phyloP scores from a whole-genome alignment of 2,329 filamentous ascomycete species.

The Lizonia empirigonia region DNA sequence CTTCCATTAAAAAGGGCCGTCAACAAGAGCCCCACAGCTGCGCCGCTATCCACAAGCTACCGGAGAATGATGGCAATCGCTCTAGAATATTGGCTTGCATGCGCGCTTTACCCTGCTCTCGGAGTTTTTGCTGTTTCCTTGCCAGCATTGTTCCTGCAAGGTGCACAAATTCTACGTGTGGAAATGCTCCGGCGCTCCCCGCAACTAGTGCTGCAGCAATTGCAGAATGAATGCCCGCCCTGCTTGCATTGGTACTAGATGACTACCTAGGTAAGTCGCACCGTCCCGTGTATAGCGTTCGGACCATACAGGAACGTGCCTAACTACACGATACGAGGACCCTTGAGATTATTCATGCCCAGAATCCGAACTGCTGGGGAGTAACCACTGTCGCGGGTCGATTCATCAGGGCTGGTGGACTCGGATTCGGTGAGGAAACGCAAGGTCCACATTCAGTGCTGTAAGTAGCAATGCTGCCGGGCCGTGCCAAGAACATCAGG shows the following conservation, averaged over 20 bases:
- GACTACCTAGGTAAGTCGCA: neutral
- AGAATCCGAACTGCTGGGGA: neutral
- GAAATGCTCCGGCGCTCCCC: neutral
- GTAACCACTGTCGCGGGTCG: neutral
- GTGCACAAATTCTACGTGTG: neutral
- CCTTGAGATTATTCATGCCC: neutral
- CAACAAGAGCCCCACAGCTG: neutral
- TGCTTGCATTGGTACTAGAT: neutral
- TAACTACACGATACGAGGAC: neutral
- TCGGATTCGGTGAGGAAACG: neutral
- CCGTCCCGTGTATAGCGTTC: neutral
- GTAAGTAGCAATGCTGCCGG: neutral
- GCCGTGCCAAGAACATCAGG: constrained; percentile 1
- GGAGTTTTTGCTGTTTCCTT: constrained; percentile 4
- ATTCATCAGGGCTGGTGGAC: neutral
- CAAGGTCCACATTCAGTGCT: constrained; percentile 2
- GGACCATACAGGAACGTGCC: neutral
- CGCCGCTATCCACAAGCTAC: neutral
- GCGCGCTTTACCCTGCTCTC: neutral
- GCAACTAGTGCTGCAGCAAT: neutral
- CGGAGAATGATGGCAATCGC: neutral
- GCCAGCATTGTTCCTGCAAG: neutral
- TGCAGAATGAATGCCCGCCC: neutral
- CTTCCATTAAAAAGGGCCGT: neutral
- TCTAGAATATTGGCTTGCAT: neutral